Evolutionary conservation across 192 early-diverging fungal genomes (phyloP).

Genomic region (Backusella liffmaniae): DNA sequence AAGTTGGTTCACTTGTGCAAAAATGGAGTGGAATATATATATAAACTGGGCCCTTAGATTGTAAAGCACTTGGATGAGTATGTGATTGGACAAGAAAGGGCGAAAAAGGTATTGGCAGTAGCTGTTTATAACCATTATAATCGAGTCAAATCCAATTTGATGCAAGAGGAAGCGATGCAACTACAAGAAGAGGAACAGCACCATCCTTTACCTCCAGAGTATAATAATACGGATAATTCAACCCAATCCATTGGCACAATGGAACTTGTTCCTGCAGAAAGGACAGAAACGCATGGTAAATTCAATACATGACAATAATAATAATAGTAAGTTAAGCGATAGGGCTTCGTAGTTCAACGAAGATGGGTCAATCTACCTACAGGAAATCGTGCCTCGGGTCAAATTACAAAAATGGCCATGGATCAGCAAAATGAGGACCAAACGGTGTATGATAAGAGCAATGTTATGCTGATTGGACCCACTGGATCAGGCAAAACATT

Average conservation of each 20-base stretch:
- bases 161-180: constrained; percentile 43
- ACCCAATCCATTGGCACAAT: constrained; percentile 6
- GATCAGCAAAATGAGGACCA: constrained; percentile 4
- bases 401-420: background rate
- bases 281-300: background rate
- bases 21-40: too few species aligned
- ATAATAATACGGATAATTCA: constrained; percentile 10
- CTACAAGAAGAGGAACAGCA: constrained; percentile 11
- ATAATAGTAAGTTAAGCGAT: background rate
- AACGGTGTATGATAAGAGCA: constrained; percentile 83
- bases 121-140: constrained; percentile 86
- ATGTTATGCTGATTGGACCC: constrained; percentile 81
- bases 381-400: background rate
- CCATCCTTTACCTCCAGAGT: constrained; percentile 8
- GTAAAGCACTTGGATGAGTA: constrained; percentile 80
- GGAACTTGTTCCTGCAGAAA: constrained; percentile 10
- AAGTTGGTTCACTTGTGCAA: background rate
- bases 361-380: background rate
- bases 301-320: too few species aligned
- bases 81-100: constrained; percentile 79
- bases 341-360: background rate
- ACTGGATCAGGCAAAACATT: constrained; percentile 86
- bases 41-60: constrained; percentile 43
- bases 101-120: constrained; percentile 79
- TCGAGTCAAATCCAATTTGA: constrained; percentile 66